Base-by-base conservation (phyloP, 805 yeast species). In the Jamesozyma lodderae region DNA sequence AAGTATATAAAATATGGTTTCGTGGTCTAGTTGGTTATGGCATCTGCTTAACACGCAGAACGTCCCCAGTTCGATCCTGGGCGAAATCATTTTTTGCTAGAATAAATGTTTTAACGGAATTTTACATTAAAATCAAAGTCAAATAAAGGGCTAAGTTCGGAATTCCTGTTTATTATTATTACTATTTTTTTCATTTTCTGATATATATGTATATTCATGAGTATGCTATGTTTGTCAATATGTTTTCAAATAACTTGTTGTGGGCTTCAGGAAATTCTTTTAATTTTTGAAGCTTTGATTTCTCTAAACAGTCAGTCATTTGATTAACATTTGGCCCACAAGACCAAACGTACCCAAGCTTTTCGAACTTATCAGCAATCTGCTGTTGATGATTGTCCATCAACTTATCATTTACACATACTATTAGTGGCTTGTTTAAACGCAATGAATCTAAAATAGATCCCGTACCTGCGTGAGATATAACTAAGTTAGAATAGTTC, bases 41-140 rank as follows among this genome's bases (percentile, higher is more conserved):
- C 96, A 83, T 84, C 92, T 87, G 96, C 96, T 85, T 88, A 86
- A 88, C 96, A 88, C 96, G 96, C 95, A 86, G 92, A 84, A 84
- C 87, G 96, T 90, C 96, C 96, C 96, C 96, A 87, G 96, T 90
- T 90, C 96, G 96, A 90, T 86, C 96, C 96, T 87, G 96, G 96
- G 96, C 87, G 82, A 79, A 85, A 81, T 86, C 96, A 87, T 51
- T 22, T 31, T 17, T 31, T 36, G 8, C 10, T 21, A n/a, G 14
- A 13, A n/a, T n/a, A n/a, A n/a, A n/a, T n/a, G n/a, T n/a, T n/a
- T n/a, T n/a, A n/a, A n/a, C n/a, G n/a, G n/a, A n/a, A n/a, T n/a
- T n/a, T n/a, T n/a, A n/a, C n/a, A n/a, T n/a, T n/a, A n/a, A n/a
- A n/a, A n/a, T n/a, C n/a, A n/a, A n/a, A n/a, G n/a, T n/a, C n/a